Conservation (phyloP, 768 basidiomycete species). For the Boletellus ananiceps region DNA sequence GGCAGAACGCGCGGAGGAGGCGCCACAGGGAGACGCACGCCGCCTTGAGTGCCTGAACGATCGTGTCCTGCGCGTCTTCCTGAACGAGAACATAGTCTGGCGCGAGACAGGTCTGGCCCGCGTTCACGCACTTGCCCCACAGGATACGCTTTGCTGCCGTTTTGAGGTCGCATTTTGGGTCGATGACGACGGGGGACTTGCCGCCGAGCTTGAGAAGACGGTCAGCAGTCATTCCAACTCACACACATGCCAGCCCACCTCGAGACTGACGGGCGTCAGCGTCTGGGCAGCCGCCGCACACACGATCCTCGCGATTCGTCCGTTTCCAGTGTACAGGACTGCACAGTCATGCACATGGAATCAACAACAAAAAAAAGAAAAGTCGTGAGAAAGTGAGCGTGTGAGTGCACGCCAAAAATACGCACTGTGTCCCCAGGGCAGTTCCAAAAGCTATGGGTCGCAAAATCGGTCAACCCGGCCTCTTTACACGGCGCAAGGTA, state of each 20-base stretch:
- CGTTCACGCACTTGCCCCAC: conserved; percentile 79
- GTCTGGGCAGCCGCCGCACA: conserved; percentile 72
- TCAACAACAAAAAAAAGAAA: background rate
- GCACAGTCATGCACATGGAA: background rate
- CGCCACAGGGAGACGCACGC: conserved; percentile 30
- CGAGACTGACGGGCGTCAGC: conserved; percentile 62
- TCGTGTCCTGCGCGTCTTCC: conserved; percentile 34
- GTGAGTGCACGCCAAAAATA: background rate
- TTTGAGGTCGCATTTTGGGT: conserved; percentile 63
- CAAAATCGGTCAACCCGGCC: background rate
- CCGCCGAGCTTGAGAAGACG: conserved; percentile 49
- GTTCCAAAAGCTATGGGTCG: conserved; percentile 53
- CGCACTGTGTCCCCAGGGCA: conserved; percentile 62
- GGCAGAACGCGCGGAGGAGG: background rate
- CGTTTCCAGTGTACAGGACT: conserved; percentile 56
- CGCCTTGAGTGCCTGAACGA: conserved; percentile 39
- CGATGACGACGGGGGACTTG: conserved; percentile 73
- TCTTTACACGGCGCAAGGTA: background rate
- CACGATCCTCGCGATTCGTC: conserved; percentile 62
- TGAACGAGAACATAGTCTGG: conserved; percentile 52
- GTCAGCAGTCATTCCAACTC: background rate
- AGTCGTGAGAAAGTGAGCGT: too few species aligned
- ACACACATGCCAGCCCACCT: conserved; percentile 32
- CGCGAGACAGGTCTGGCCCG: conserved; percentile 72
- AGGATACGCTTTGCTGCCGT: conserved; percentile 65